Percentiles rank a stretch among this genome's conserved stretches.
Evolutionary conservation across 1,284 basidiomycete species (phyloP).

Genomic region (Coniferiporia sulphurascens): DNA sequence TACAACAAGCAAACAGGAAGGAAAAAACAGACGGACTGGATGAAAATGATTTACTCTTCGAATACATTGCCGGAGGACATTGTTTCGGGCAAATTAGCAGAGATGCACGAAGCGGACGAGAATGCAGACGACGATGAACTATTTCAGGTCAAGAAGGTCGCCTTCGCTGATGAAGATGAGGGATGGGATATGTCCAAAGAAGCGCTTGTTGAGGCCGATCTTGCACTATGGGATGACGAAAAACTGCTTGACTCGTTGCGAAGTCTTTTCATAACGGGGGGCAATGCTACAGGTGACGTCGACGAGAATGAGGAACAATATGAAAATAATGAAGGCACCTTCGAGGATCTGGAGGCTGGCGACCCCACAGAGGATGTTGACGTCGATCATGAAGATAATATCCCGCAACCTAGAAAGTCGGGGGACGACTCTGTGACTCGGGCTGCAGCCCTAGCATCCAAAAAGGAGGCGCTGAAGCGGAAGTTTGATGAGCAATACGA

Average conservation of each 20-base stretch:
- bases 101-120: constrained; percentile 24
- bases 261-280: constrained; percentile 88
- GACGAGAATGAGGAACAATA: constrained; percentile 45
- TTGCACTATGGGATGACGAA: constrained; percentile 83
- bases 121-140: constrained; percentile 63
- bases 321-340: constrained; percentile 36
- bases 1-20: constrained; percentile 41
- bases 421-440: constrained; percentile 29
- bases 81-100: constrained; percentile 39
- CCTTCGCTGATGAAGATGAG: constrained; percentile 41
- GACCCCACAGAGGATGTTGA: constrained; percentile 25
- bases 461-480: constrained; percentile 89
- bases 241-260: constrained; percentile 83
- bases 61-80: constrained; percentile 71
- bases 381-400: constrained; percentile 18
- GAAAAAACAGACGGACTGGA: constrained; percentile 63
- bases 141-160: constrained; percentile 54
- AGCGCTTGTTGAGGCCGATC: constrained; percentile 37
- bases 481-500: constrained; percentile 98
- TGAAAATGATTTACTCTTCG: constrained; percentile 80
- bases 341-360: constrained; percentile 38
- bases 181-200: constrained; percentile 73
- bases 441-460: constrained; percentile 66
- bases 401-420: constrained; percentile 23
- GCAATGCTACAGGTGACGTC: constrained; percentile 31